These are phyloP conservation scores for Houttuynia cordata DNA, from an alignment of 164 flowering plant species.

Conservation along the genomic window DNA sequence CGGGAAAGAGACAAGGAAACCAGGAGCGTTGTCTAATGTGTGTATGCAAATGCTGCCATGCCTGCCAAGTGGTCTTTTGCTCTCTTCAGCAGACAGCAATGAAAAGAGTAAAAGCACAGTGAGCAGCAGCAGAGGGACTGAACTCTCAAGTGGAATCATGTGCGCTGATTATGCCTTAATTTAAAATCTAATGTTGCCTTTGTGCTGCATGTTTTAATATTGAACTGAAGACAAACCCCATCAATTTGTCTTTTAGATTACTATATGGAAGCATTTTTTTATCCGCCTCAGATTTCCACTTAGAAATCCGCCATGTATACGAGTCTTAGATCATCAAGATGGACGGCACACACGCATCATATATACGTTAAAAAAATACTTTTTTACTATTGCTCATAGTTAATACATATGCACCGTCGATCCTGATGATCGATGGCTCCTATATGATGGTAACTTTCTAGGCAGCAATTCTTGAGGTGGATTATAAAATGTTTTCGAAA, in stretches of 20 bases:
- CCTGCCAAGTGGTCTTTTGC: neutral
- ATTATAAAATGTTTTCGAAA: too few species aligned
- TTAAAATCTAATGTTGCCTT: neutral
- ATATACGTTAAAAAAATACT: too few species aligned
- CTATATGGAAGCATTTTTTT: too few species aligned
- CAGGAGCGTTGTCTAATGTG: neutral
- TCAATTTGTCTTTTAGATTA: neutral
- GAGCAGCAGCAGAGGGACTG: neutral
- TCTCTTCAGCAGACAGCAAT: neutral
- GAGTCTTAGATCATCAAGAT: neutral
- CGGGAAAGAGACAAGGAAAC: neutral
- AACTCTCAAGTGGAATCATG: conserved; percentile 13
- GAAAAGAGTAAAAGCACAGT: neutral
- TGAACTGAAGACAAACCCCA: neutral
- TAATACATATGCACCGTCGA: too few species aligned
- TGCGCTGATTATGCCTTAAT: conserved; percentile 11
- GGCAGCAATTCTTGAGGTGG: too few species aligned
- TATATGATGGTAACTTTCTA: too few species aligned
- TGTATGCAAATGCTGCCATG: neutral
- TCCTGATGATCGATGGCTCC: too few species aligned
- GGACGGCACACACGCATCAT: too few species aligned
- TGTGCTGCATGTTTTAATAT: neutral
- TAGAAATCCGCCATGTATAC: neutral
- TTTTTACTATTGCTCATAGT: too few species aligned
- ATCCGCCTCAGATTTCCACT: too few species aligned